These are phyloP conservation scores for Amaranthus tricolor DNA, from an alignment of 179 eudicot genomes.

Conservation along the genomic window DNA sequence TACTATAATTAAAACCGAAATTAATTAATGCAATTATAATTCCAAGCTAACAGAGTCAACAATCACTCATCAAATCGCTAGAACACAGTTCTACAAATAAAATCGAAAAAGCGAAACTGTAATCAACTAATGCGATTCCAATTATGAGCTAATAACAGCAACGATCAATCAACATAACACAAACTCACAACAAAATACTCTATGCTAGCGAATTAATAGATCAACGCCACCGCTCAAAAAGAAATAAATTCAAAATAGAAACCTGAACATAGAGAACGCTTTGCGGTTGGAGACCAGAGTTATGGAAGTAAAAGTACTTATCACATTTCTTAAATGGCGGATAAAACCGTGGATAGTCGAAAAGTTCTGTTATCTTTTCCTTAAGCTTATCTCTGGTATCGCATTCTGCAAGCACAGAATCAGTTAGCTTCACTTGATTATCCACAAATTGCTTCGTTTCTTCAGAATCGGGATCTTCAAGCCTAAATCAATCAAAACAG, in stretches of 20 bases:
- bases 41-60: neutral
- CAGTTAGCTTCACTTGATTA: constrained; percentile 72
- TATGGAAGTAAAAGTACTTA: constrained; percentile 86
- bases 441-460: constrained; percentile 83
- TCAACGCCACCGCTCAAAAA: neutral
- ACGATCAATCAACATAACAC: neutral
- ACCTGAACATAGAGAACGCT: constrained; percentile 89
- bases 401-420: constrained; percentile 63
- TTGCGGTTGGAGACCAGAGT: constrained; percentile 93
- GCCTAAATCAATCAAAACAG: constrained; percentile 42
- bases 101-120: neutral
- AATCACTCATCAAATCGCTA: neutral
- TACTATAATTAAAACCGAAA: neutral
- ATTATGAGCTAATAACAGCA: neutral
- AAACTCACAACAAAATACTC: neutral
- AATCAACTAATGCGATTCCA: neutral
- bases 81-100: neutral
- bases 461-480: constrained; percentile 92
- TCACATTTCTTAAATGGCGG: constrained; percentile 73
- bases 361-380: constrained; percentile 63
- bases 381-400: constrained; percentile 70
- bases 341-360: constrained; percentile 69
- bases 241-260: neutral
- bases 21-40: neutral
- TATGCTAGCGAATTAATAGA: neutral